These are phyloP conservation scores for Phytopythium mirpurense DNA, from an alignment of 352 stramenopile species.

Conservation along the genomic window DNA sequence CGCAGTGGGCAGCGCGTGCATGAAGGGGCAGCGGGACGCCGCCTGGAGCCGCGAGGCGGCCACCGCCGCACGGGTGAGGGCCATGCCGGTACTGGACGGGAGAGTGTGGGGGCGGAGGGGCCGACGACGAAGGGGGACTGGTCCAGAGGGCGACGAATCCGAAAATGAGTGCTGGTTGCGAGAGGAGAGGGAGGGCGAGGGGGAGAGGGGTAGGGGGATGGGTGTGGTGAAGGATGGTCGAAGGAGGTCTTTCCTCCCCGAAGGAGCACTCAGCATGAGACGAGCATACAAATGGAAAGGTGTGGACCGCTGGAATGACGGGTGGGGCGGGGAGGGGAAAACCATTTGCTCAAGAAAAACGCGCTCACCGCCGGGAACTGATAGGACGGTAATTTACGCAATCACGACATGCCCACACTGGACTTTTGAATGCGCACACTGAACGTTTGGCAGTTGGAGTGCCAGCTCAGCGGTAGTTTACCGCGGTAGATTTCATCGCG, in stretches of 20 bases:
- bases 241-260: constrained; percentile 21
- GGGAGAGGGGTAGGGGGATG: background rate
- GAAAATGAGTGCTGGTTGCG: too few species aligned
- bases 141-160: background rate
- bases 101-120: background rate
- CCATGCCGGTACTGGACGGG: constrained; percentile 31
- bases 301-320: constrained; percentile 7
- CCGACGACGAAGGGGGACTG: background rate
- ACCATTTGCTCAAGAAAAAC: constrained; percentile 19
- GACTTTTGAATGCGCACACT: too few species aligned
- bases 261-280: background rate
- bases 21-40: constrained; percentile 78
- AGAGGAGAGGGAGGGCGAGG: background rate
- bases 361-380: constrained; percentile 10
- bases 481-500: background rate
- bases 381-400: background rate
- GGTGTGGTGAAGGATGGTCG: background rate
- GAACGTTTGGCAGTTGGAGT: too few species aligned
- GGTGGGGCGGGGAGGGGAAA: constrained; percentile 17
- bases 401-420: too few species aligned
- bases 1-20: constrained; percentile 67
- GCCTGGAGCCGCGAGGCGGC: constrained; percentile 64
- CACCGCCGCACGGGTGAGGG: constrained; percentile 65
- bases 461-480: too few species aligned
- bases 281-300: constrained; percentile 5